Conservation (phyloP, 2,329 filamentous ascomycete species). For the Monilinia aucupariae region DNA sequence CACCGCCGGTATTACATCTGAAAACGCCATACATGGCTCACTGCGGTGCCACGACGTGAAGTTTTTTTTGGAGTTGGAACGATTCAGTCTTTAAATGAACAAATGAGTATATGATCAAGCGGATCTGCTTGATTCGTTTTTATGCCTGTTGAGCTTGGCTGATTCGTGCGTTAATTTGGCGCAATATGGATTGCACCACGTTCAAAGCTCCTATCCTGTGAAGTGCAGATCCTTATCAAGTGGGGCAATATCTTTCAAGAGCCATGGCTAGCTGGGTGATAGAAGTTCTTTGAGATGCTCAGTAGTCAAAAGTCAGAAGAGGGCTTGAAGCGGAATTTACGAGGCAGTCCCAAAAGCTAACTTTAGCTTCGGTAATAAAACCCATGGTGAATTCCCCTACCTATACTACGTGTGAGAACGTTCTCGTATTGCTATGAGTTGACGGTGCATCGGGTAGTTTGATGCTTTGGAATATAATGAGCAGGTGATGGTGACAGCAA, state of each 20-base stretch:
- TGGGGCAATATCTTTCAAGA: not conserved
- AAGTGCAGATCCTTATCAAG: not conserved
- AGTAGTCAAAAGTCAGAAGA: not conserved
- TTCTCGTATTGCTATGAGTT: not conserved
- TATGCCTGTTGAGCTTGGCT: not conserved
- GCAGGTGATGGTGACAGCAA: constrained; percentile 3
- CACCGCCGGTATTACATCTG: not conserved
- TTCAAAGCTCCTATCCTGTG: not conserved
- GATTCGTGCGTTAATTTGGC: not conserved
- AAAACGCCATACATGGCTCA: not conserved
- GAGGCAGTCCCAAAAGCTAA: not conserved
- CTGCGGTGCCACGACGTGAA: not conserved
- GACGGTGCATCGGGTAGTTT: not conserved
- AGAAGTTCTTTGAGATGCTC: not conserved
- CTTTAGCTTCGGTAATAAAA: not conserved
- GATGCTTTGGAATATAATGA: not conserved
- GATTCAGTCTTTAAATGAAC: not conserved
- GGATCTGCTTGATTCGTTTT: not conserved
- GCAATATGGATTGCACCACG: not conserved
- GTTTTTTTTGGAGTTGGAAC: not conserved
- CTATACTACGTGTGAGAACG: not conserved
- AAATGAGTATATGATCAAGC: not conserved
- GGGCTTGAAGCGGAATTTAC: not conserved
- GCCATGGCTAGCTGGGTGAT: not conserved
- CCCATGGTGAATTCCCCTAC: not conserved